phyloP scores from a whole-genome alignment of 768 basidiomycete species.

The Dacryopinax spathularia region DNA sequence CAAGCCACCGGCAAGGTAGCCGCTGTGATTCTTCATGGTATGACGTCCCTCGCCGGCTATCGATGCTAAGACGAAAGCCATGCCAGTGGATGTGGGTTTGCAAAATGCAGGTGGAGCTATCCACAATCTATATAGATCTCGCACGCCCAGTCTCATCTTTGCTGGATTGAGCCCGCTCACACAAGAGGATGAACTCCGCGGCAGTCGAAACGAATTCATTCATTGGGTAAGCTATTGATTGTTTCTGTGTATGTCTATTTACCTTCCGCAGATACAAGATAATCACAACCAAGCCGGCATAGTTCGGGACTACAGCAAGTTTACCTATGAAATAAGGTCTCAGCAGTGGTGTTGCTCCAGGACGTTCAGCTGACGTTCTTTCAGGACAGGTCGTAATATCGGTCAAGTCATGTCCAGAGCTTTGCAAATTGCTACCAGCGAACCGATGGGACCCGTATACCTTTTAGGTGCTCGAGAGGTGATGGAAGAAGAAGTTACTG shows the following conservation, averaged over 20 bases:
- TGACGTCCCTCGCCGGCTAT: conserved; percentile 40
- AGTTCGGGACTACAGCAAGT: conserved; percentile 51
- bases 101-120: conserved; percentile 40
- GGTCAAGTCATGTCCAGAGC: conserved; percentile 41
- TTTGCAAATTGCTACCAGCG: conserved; percentile 53
- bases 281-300: conserved; percentile 57
- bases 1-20: conserved; percentile 53
- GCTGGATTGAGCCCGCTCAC: conserved; percentile 56
- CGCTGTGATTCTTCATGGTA: conserved; percentile 60
- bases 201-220: conserved; percentile 57
- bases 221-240: conserved; percentile 41
- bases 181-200: conserved; percentile 40
- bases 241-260: neutral
- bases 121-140: conserved; percentile 52
- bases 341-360: neutral
- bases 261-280: conserved; percentile 28
- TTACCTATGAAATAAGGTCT: neutral
- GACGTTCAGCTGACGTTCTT: neutral
- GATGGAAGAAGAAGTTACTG: conserved; percentile 48
- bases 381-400: conserved; percentile 26
- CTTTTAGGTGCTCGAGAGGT: conserved; percentile 59
- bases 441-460: conserved; percentile 61
- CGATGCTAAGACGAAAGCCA: neutral
- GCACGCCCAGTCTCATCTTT: conserved; percentile 53
- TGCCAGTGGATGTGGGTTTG: conserved; percentile 32